Conservation (phyloP, 768 basidiomycete genomes). For the Phaeotremella skinneri region DNA sequence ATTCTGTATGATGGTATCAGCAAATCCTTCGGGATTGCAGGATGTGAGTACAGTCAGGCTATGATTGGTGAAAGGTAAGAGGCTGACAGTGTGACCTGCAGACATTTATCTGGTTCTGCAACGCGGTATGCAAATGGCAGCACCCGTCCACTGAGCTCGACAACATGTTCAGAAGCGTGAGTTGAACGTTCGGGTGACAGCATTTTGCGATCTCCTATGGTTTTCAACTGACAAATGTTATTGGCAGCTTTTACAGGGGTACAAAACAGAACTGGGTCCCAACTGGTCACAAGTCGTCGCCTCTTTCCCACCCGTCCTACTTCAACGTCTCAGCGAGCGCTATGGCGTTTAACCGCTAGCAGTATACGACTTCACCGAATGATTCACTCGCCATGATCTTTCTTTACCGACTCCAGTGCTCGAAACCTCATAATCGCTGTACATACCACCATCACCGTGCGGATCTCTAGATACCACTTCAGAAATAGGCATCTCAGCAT, state of each 20-base stretch:
- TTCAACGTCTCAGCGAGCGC: conserved; percentile 77
- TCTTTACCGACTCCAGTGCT: not conserved
- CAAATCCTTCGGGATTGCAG: conserved; percentile 87
- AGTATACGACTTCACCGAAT: not conserved
- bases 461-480: not conserved
- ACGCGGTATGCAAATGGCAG: conserved; percentile 93
- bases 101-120: conserved; percentile 97
- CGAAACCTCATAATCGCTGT: not conserved
- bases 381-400: not conserved
- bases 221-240: conserved; percentile 3
- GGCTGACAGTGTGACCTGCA: conserved; percentile 48
- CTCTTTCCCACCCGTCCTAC: conserved; percentile 81
- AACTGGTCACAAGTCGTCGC: conserved; percentile 80
- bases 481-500: not conserved
- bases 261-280: conserved; percentile 77
- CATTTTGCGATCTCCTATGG: not conserved
- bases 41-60: conserved; percentile 61
- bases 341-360: conserved; percentile 70
- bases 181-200: conserved; percentile 17
- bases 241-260: conserved; percentile 73
- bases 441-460: not conserved
- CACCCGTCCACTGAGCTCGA: conserved; percentile 87
- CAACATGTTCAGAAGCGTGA: conserved; percentile 76
- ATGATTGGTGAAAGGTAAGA: not conserved
- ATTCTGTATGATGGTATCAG: conserved; percentile 90